Evolutionary conservation across 345 rosid genomes (phyloP).

Genomic region (Eucalyptus polyanthemos): DNA sequence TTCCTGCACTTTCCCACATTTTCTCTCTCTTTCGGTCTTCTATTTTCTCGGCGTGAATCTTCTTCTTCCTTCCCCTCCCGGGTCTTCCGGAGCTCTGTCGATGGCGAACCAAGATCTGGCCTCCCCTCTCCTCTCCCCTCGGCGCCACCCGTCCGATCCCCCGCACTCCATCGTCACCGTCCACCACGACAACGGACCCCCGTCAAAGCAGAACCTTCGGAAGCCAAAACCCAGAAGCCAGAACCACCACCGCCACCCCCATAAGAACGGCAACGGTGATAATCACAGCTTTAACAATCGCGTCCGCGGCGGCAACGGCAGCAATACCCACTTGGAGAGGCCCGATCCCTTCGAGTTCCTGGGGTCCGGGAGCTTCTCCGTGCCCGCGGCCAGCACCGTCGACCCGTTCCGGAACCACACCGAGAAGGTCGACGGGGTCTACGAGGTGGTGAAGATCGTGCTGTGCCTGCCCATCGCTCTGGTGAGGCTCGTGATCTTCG

Average conservation of each 20-base stretch:
- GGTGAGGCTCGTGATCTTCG: slow-evolving; percentile 55
- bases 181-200: not conserved
- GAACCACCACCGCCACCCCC: not conserved
- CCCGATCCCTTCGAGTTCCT: slow-evolving; percentile 52
- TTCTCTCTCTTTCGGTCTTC: not conserved
- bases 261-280: not conserved
- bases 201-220: not conserved
- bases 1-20: not conserved
- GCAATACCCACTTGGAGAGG: not conserved
- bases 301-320: not conserved
- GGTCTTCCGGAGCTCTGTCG: not conserved
- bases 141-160: slow-evolving; percentile 14
- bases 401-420: slow-evolving; percentile 78
- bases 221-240: not conserved
- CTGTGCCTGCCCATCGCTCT: slow-evolving; percentile 63
- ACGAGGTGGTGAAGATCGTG: slow-evolving; percentile 63
- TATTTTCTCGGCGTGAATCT: not conserved
- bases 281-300: not conserved
- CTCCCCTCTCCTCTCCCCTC: slow-evolving; percentile 34
- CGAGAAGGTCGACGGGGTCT: slow-evolving; percentile 36
- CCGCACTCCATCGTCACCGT: slow-evolving; percentile 34
- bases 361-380: slow-evolving; percentile 34
- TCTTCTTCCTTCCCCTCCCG: not conserved
- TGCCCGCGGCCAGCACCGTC: slow-evolving; percentile 30
- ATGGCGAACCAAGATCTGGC: slow-evolving; percentile 52